Evolutionary conservation across 1,284 basidiomycete species (phyloP), one percentile per base, ranked within the genome.

Genomic region (Ceratorhiza oryzae-sativae): DNA sequence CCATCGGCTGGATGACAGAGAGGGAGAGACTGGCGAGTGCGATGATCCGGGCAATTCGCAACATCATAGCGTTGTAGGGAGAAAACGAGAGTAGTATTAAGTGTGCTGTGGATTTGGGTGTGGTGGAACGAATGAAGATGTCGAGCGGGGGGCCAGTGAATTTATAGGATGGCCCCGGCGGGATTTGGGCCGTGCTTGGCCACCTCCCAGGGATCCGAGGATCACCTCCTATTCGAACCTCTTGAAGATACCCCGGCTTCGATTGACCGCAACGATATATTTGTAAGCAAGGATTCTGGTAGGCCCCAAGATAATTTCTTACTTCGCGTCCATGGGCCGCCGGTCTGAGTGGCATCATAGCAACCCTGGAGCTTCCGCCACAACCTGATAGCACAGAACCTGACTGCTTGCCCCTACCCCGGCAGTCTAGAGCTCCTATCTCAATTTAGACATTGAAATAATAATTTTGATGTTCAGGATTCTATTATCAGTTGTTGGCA

Each of bases 21-120:
- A 62, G 41, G 10, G 60, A 39, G 10, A 62, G 60, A 34, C 60
- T 15, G 27, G 60, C 60, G 25, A 62, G 60, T 5, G 60, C 60
- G 25, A 62, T 25, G 12, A 30, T 32, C 9, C 9, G 6, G 30
- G 60, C 27, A 32, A 62, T 25, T 62, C 42, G 60, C 32, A 62
- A 42, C 60, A 62, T 62, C 60, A 10, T 46, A 53, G 45, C 9
- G 4, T 23, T 15, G 42, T 30, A 25, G 18, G 48, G 60, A 18
- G 25, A 34, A 20, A 58, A 36, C 32, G 55, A 36, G 25, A 10
- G n/a, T 62, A 25, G n/a, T 12, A 45, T 18, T 42, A 36, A 62
- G 25, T 25, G 49, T 25, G 18, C 42, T 45, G 41, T 62, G 42
- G 42, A 42, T 62, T 41, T 62, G 23, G 41, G 60, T 27, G 59